Conservation (phyloP, 768 basidiomycete species). For the Lactifluus pinguis region DNA sequence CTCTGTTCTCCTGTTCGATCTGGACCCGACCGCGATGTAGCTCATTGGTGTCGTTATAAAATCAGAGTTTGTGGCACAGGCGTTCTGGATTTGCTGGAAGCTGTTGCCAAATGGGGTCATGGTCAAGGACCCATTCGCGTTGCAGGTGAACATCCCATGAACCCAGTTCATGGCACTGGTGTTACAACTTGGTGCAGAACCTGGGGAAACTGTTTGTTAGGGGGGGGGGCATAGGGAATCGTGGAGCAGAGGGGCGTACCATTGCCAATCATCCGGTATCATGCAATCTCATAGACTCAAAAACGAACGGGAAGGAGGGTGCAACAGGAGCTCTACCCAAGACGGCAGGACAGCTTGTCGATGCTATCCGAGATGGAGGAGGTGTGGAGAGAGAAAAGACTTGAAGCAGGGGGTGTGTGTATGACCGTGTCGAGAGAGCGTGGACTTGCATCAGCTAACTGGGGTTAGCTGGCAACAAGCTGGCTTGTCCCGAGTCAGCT, state of each 20-base stretch:
- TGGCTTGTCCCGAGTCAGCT: no score
- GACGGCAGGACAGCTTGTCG: no score
- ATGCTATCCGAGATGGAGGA: no score
- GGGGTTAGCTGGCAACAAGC: no score
- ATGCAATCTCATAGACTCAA: slow-evolving; percentile 75
- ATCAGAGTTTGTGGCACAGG: slow-evolving; percentile 82
- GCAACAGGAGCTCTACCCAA: no score
- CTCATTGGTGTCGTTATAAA: slow-evolving; percentile 90
- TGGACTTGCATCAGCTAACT: no score
- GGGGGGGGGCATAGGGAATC: no score
- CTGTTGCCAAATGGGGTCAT: slow-evolving; percentile 77
- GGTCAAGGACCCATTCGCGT: slow-evolving; percentile 72
- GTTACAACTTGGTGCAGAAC: slow-evolving; percentile 80
- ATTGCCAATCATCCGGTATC: slow-evolving; percentile 85
- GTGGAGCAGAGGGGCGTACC: slow-evolving; percentile 52
- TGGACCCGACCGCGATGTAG: slow-evolving; percentile 85
- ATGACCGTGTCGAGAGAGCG: no score
- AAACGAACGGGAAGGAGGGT: no score
- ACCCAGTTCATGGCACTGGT: slow-evolving; percentile 83
- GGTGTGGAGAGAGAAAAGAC: no score
- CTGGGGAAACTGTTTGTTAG: slow-evolving; percentile 29
- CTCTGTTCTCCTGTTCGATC: slow-evolving; percentile 81
- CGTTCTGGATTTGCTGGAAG: slow-evolving; percentile 90
- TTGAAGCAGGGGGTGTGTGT: no score
- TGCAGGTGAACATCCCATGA: slow-evolving; percentile 68